Conservation (phyloP, 2,329 filamentous ascomycete species). For the Rhynchosporium graminicola region DNA sequence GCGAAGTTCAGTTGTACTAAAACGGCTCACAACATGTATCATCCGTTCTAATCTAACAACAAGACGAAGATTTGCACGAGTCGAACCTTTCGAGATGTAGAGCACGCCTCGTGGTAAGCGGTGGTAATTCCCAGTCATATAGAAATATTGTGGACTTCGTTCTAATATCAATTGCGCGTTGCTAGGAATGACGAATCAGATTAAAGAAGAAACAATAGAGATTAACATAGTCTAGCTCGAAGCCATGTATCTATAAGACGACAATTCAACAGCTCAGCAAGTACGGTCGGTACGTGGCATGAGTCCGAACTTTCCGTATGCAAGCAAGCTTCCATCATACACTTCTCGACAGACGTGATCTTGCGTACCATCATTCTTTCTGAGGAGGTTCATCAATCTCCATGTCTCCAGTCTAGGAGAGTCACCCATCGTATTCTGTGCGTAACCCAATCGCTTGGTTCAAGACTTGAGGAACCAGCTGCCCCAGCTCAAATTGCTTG, state of each 20-base stretch:
- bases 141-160: too few species aligned
- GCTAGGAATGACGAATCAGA: too few species aligned
- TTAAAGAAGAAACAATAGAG: too few species aligned
- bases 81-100: not conserved
- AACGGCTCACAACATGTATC: constrained; percentile 4
- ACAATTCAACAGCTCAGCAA: not conserved
- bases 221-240: not conserved
- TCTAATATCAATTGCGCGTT: too few species aligned
- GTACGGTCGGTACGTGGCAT: not conserved
- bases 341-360: constrained; percentile 5
- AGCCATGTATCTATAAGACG: not conserved
- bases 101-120: not conserved
- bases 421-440: too few species aligned
- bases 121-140: not conserved
- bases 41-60: not conserved
- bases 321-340: not conserved
- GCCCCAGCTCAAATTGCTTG: too few species aligned
- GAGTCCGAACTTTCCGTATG: not conserved
- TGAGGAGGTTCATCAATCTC: not conserved
- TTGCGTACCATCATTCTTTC: not conserved
- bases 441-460: too few species aligned
- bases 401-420: not conserved
- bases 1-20: not conserved
- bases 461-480: not conserved
- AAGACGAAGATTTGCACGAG: not conserved